A percentile compares a stretch with the other conserved stretches of the same genome.
These are phyloP conservation scores for Abelmoschus esculentus DNA, from an alignment of 345 rosid species.

Conservation along the genomic window DNA sequence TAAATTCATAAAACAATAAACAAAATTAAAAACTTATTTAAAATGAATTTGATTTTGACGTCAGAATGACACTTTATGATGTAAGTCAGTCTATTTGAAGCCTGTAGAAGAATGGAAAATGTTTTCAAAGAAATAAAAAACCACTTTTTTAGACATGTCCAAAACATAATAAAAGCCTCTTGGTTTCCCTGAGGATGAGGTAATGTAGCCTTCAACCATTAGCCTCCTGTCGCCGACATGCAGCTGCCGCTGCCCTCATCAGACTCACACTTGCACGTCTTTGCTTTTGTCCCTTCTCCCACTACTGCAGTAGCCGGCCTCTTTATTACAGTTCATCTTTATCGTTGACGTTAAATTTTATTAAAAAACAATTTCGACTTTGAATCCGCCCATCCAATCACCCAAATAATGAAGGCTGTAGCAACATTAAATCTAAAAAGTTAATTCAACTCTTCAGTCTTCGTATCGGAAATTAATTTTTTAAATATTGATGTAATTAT, in stretches of 20 bases:
- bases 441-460: too few species aligned
- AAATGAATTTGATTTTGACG: too few species aligned
- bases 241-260: background rate
- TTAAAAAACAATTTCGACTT: too few species aligned
- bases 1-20: too few species aligned
- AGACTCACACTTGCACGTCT: background rate
- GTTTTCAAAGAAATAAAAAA: background rate
- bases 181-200: slow-evolving; percentile 16
- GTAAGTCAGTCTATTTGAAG: too few species aligned
- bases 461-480: too few species aligned
- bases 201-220: slow-evolving; percentile 9
- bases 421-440: too few species aligned
- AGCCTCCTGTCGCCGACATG: slow-evolving; percentile 12
- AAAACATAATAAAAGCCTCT: background rate
- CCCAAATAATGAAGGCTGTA: too few species aligned
- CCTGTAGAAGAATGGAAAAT: background rate
- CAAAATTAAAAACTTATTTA: too few species aligned
- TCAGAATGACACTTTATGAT: too few species aligned
- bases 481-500: too few species aligned
- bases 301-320: slow-evolving; percentile 11
- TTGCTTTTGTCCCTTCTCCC: background rate
- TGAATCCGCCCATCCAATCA: background rate
- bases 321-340: background rate
- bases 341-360: too few species aligned
- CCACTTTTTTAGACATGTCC: slow-evolving; percentile 11